Evolutionary conservation across 2,329 filamentous ascomycete species (phyloP).

Genomic region (Beauveria sp.): DNA sequence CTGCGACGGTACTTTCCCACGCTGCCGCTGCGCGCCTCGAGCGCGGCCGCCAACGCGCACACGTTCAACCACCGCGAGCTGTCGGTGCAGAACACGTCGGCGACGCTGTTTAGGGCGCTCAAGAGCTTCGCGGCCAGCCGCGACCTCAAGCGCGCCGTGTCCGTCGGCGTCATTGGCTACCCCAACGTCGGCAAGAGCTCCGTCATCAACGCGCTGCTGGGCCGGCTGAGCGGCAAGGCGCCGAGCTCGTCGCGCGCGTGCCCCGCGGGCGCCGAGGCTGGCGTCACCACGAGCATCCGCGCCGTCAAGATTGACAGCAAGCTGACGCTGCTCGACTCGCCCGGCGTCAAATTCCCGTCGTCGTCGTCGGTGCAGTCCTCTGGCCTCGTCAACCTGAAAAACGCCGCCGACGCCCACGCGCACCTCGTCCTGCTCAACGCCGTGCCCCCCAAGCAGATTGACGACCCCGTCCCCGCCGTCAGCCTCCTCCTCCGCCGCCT

Average conservation of each 20-base stretch:
- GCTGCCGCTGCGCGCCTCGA: slow-evolving; percentile 77
- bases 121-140: slow-evolving; percentile 80
- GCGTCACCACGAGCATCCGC: slow-evolving; percentile 81
- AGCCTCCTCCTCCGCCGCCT: slow-evolving; percentile 75
- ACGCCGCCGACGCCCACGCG: slow-evolving; percentile 66
- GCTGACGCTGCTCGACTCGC: slow-evolving; percentile 86
- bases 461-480: slow-evolving; percentile 84
- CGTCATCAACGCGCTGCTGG: slow-evolving; percentile 86
- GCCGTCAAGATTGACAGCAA: slow-evolving; percentile 93
- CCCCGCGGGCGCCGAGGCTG: slow-evolving; percentile 83
- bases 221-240: slow-evolving; percentile 62
- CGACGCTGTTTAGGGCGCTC: slow-evolving; percentile 77
- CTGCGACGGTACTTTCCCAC: slow-evolving; percentile 87
- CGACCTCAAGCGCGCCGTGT: slow-evolving; percentile 81
- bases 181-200: slow-evolving; percentile 96
- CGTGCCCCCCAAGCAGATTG: slow-evolving; percentile 87
- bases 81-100: slow-evolving; percentile 77
- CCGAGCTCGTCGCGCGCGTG: slow-evolving; percentile 55
- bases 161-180: slow-evolving; percentile 89
- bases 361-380: slow-evolving; percentile 33
- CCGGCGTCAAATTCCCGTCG: slow-evolving; percentile 88
- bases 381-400: slow-evolving; percentile 46
- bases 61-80: slow-evolving; percentile 89
- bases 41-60: slow-evolving; percentile 74
- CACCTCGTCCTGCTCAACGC: slow-evolving; percentile 84